phyloP scores from a whole-genome alignment of 2,329 filamentous ascomycete genomes.

The Stachybotrys chartarum region DNA sequence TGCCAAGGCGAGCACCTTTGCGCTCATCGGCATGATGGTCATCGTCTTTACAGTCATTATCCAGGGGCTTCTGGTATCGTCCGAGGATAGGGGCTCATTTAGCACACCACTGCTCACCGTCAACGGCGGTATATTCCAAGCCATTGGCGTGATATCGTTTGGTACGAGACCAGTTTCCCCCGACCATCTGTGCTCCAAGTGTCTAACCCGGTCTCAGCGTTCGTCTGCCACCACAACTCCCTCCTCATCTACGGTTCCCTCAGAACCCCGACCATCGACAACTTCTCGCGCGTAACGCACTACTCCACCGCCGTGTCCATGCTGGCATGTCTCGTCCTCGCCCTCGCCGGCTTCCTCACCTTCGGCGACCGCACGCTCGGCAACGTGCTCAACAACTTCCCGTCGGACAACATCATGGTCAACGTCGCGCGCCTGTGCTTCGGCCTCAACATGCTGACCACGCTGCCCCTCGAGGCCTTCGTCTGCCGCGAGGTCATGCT shows the following conservation, averaged over 20 bases:
- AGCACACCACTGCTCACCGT: slow-evolving; percentile 65
- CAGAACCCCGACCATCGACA: slow-evolving; percentile 88
- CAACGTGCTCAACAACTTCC: slow-evolving; percentile 98
- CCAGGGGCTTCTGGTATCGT: slow-evolving; percentile 69
- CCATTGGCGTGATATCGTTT: slow-evolving; percentile 96
- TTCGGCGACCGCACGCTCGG: slow-evolving; percentile 89
- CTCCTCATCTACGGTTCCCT: slow-evolving; percentile 96
- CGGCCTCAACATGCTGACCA: slow-evolving; percentile 97
- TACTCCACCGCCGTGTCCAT: slow-evolving; percentile 87
- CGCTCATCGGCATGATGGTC: slow-evolving; percentile 84
- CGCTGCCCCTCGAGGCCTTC: slow-evolving; percentile 91
- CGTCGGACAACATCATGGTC: slow-evolving; percentile 82
- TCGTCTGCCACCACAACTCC: slow-evolving; percentile 84
- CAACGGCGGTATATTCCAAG: slow-evolving; percentile 85
- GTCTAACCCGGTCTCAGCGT: slow-evolving; percentile 30
- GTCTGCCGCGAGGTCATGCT: slow-evolving; percentile 96
- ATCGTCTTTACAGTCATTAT: slow-evolving; percentile 85
- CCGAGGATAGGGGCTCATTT: slow-evolving; percentile 65
- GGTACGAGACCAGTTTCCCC: slow-evolving; percentile 43
- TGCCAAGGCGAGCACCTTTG: slow-evolving; percentile 90
- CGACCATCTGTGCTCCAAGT: background rate
- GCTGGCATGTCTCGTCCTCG: slow-evolving; percentile 85
- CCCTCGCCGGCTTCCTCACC: slow-evolving; percentile 80
- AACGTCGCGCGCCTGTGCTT: slow-evolving; percentile 94
- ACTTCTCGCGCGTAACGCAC: slow-evolving; percentile 89